Conservation (phyloP, 1,284 basidiomycete species). For the Calocybe gambosa region DNA sequence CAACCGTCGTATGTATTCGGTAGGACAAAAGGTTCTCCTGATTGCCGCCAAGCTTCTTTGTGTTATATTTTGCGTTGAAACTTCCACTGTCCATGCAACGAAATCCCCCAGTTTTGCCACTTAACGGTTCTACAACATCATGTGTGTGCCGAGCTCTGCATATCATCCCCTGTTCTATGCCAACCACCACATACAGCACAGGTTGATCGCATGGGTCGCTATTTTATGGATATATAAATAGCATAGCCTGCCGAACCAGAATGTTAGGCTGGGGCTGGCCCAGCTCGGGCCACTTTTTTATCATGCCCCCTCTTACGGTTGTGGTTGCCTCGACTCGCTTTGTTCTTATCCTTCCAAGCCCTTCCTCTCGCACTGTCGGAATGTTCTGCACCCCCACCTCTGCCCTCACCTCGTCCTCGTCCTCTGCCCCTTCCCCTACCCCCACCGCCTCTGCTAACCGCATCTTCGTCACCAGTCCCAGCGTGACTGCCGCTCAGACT, state of each 20-base stretch:
- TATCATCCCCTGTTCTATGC: too few species aligned
- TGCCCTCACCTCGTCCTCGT: slow-evolving; percentile 28
- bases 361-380: slow-evolving; percentile 38
- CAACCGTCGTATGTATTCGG: too few species aligned
- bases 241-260: not conserved
- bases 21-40: too few species aligned
- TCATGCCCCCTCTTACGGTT: slow-evolving; percentile 68
- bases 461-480: slow-evolving; percentile 21
- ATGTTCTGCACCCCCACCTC: slow-evolving; percentile 20
- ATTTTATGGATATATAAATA: not conserved
- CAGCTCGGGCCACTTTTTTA: slow-evolving; percentile 65
- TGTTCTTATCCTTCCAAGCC: slow-evolving; percentile 67
- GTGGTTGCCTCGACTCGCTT: slow-evolving; percentile 56
- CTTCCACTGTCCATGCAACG: too few species aligned
- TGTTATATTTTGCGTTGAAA: too few species aligned
- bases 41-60: too few species aligned
- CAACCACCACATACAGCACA: too few species aligned
- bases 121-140: too few species aligned
- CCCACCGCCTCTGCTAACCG: slow-evolving; percentile 27
- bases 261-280: slow-evolving; percentile 21
- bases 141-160: too few species aligned
- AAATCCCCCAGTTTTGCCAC: too few species aligned
- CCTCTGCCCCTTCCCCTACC: slow-evolving; percentile 33
- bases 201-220: too few species aligned
- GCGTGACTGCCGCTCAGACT: slow-evolving; percentile 12